Evolutionary conservation across 306 rosid species (phyloP).

Genomic region (Arachis hypogaea): DNA sequence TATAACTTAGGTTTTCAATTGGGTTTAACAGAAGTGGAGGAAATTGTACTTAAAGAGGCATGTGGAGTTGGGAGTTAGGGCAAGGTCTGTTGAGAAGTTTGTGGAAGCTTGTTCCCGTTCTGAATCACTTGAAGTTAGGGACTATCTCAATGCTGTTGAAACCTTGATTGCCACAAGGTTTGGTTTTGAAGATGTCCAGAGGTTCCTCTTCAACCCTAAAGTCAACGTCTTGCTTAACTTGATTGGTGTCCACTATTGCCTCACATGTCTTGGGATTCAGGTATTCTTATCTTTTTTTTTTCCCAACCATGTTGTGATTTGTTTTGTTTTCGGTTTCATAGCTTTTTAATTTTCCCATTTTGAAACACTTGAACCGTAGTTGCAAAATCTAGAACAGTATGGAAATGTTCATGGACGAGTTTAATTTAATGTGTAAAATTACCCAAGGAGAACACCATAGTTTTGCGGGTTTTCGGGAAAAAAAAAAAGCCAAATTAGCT

Average conservation of each 20-base stretch:
- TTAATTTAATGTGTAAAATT: no score
- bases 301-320: conserved; percentile 7
- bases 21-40: conserved; percentile 66
- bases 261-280: conserved; percentile 56
- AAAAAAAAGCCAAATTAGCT: no score
- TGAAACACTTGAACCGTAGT: not conserved
- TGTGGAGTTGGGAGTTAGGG: conserved; percentile 56
- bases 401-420: no score
- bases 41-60: conserved; percentile 65
- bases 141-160: conserved; percentile 63
- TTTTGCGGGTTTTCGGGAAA: no score
- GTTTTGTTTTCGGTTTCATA: not conserved
- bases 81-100: conserved; percentile 47
- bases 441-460: no score
- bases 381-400: not conserved
- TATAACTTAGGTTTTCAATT: conserved; percentile 10
- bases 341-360: not conserved
- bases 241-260: conserved; percentile 76
- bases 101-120: conserved; percentile 51
- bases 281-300: conserved; percentile 45
- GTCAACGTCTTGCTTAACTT: conserved; percentile 63
- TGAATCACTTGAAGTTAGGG: conserved; percentile 66
- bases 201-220: conserved; percentile 63
- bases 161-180: conserved; percentile 49
- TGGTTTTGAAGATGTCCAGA: conserved; percentile 71